phyloP scores from a whole-genome alignment of 2,329 filamentous ascomycete genomes.

The Xylariaceae sp. region DNA sequence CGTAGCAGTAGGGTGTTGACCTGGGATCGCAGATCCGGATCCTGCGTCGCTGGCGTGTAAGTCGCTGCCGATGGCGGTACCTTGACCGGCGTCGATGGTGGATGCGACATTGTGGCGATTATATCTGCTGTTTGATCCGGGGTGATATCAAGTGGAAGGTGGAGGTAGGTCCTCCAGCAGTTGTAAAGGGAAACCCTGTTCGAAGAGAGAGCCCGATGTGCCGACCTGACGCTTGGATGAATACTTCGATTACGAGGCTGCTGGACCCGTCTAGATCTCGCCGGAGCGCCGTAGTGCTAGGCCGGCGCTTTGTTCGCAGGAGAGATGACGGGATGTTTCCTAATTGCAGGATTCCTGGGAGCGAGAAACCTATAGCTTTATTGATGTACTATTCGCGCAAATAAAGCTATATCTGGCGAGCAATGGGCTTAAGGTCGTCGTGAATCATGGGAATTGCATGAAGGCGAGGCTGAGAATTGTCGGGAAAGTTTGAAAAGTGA shows the following conservation, averaged over 20 bases:
- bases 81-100: conserved; percentile 63
- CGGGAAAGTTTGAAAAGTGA: conserved; percentile 23
- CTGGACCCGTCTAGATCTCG: not conserved
- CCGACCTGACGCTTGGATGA: not conserved
- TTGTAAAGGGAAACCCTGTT: not conserved
- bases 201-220: not conserved
- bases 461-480: conserved; percentile 29
- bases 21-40: conserved; percentile 66
- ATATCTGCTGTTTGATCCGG: too few relatives aligned
- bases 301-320: conserved; percentile 4
- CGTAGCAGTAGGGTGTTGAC: conserved; percentile 64
- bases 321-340: not conserved
- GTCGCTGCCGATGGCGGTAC: conserved; percentile 64
- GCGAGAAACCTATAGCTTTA: not conserved
- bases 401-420: not conserved
- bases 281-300: not conserved
- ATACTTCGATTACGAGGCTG: too few relatives aligned
- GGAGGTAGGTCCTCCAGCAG: not conserved
- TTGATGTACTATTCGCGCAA: not conserved
- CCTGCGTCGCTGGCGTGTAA: conserved; percentile 65
- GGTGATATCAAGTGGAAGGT: not conserved
- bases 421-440: conserved; percentile 14
- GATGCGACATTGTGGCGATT: conserved; percentile 48
- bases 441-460: not conserved
- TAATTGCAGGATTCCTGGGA: not conserved